Base-by-base conservation (phyloP, 1,284 basidiomycete species). In the Melanopsichium pennsylvanicum region DNA sequence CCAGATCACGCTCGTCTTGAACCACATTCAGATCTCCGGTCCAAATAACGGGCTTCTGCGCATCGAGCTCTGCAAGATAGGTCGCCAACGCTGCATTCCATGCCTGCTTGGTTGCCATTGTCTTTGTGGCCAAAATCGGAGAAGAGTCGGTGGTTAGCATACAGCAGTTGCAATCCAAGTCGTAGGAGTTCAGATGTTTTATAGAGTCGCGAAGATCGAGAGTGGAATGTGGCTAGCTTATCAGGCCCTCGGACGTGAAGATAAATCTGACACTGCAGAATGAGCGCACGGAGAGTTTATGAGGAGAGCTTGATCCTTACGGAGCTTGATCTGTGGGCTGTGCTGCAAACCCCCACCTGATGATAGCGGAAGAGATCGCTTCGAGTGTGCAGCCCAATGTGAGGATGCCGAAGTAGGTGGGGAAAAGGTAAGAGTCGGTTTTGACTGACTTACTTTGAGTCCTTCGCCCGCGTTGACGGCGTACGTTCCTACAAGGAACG, bases 21-120 rank as follows among this genome's bases (percentile, higher is more conserved):
- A 92, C 90, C 26, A 92, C 90, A 70, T 94, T 94, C 62, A 93
- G 76, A 80, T 94, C 92, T 22, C 92, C 92, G n/a, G 86, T 85
- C 92, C 92, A 94, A 55, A 94, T 89, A 10, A 93, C 88, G 3
- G 91, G 88, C 74, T 93, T 93, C 72, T 85, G 86, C 56, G 84
- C 85, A 81, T 92, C 90, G 11, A 92, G 83, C 18, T 86, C 84
- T 3, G 86, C 86, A 15, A 93, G 84, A 74, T 93, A 89, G 2
- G 82, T 69, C 44, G 89, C 87, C 72, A 80, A 63, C 3, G 70
- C 63, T 16, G 52, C 49, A 34, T 74, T 70, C 75, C 77, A 78
- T n/a, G 43, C 36, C 35, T 64, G 60, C 61, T 79, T 79, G 34
- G 49, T 62, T 1, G 48, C 50, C 56, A 74, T 66, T 33, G 58